phyloP scores from a whole-genome alignment of 139 green algal species.

The Chlorella vulgaris region DNA sequence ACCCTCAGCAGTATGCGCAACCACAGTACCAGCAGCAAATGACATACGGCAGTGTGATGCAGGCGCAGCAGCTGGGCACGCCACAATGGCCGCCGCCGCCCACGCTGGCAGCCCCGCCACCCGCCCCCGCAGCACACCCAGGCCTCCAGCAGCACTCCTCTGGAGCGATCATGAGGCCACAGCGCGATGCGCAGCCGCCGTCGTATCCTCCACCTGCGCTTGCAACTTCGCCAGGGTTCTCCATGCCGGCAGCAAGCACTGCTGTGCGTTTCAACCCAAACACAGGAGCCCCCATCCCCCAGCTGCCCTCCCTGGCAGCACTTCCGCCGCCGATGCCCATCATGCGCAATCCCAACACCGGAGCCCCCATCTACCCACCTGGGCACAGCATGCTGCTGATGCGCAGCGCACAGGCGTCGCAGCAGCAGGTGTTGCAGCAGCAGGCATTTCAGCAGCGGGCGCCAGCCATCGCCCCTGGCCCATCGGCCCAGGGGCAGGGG shows the following conservation, averaged over 20 bases:
- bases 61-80: conserved; percentile 17
- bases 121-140: not conserved
- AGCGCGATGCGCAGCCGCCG: not conserved
- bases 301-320: not conserved
- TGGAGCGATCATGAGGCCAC: not conserved
- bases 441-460: conserved; percentile 4
- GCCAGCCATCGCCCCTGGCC: too few species aligned
- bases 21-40: not conserved
- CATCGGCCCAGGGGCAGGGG: not conserved
- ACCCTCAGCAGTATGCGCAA: not conserved
- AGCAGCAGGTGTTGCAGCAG: conserved; percentile 10
- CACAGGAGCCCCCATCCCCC: conserved; percentile 12
- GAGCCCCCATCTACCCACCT: conserved; percentile 3
- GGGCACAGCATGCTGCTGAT: conserved; percentile 5
- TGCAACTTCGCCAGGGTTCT: not conserved
- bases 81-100: not conserved
- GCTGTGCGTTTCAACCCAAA: conserved; percentile 1
- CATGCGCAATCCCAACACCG: conserved; percentile 23
- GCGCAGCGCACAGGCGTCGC: not conserved
- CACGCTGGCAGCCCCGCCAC: not conserved
- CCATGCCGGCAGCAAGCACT: not conserved
- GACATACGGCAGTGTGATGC: conserved; percentile 6
- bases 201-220: not conserved
- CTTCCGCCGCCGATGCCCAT: not conserved
- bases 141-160: not conserved